These are phyloP conservation scores for Candida adriatica DNA, from an alignment of 805 yeast genomes.

Conservation along the genomic window DNA sequence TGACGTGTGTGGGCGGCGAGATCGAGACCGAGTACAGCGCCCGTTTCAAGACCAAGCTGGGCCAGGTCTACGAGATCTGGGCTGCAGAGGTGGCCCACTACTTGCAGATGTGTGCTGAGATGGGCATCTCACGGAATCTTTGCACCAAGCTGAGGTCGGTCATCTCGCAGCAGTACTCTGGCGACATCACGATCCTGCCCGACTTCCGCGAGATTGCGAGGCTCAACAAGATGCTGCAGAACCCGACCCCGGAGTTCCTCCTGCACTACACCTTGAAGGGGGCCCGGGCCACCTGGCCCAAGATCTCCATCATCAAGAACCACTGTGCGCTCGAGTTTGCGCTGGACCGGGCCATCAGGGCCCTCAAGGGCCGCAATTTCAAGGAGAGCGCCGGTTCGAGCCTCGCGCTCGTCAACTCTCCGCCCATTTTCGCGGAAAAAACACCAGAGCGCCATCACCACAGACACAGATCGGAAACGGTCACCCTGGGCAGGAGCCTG, in stretches of 20 bases:
- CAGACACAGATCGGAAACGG: slow-evolving; percentile 19
- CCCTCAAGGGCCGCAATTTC: slow-evolving; percentile 55
- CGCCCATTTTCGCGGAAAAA: slow-evolving; percentile 5
- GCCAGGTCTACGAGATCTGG: slow-evolving; percentile 49
- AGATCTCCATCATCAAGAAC: slow-evolving; percentile 74
- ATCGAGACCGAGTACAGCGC: slow-evolving; percentile 55
- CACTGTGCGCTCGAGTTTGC: slow-evolving; percentile 89
- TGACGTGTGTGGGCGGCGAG: slow-evolving; percentile 64
- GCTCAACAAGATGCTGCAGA: slow-evolving; percentile 55
- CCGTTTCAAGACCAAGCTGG: slow-evolving; percentile 43
- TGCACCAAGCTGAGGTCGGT: slow-evolving; percentile 71
- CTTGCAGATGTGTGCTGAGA: slow-evolving; percentile 62
- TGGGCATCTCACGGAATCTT: slow-evolving; percentile 68
- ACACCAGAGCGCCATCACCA: slow-evolving; percentile 3
- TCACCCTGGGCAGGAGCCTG: slow-evolving; percentile 12
- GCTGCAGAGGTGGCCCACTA: slow-evolving; percentile 74
- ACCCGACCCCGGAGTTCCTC: slow-evolving; percentile 77
- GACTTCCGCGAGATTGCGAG: slow-evolving; percentile 52
- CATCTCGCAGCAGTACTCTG: slow-evolving; percentile 81
- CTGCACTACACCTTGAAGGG: slow-evolving; percentile 70
- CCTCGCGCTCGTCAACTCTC: slow-evolving; percentile 20
- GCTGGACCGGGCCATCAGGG: slow-evolving; percentile 71
- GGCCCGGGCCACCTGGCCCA: slow-evolving; percentile 92
- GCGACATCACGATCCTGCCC: slow-evolving; percentile 90
- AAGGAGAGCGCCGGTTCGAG: slow-evolving; percentile 25